A percentile compares a stretch with the other conserved stretches of the same genome.
Conservation (phyloP, 805 yeast species). For the Ogataea nitratoaversa region DNA sequence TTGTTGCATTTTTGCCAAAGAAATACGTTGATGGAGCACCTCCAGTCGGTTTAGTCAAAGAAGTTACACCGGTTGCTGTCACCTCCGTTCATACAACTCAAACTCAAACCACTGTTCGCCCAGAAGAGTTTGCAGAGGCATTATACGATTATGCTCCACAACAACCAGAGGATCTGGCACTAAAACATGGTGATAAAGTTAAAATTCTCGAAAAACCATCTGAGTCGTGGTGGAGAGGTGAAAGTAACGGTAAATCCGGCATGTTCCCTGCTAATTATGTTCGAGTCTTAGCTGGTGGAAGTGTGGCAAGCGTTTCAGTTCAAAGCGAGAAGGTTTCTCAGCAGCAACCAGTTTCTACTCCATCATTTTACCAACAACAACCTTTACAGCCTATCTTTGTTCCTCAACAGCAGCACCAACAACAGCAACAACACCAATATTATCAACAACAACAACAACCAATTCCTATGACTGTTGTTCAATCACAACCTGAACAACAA, state of each 20-base stretch:
- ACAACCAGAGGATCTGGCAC: slow-evolving; percentile 67
- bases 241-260: slow-evolving; percentile 55
- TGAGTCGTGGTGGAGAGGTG: slow-evolving; percentile 91
- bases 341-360: slow-evolving; percentile 3
- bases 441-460: slow-evolving; percentile 17
- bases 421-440: slow-evolving; percentile 17
- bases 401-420: slow-evolving; percentile 1
- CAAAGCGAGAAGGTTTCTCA: slow-evolving; percentile 3
- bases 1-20: slow-evolving; percentile 51
- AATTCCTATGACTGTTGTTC: slow-evolving; percentile 19
- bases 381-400: slow-evolving; percentile 10
- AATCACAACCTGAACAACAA: slow-evolving; percentile 14
- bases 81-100: slow-evolving; percentile 1
- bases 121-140: slow-evolving; percentile 52
- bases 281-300: slow-evolving; percentile 28
- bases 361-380: slow-evolving; percentile 18
- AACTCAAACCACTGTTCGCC: slow-evolving; percentile 2
- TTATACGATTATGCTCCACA: slow-evolving; percentile 71
- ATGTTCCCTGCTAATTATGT: slow-evolving; percentile 92
- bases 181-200: slow-evolving; percentile 65
- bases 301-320: slow-evolving; percentile 14
- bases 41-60: slow-evolving; percentile 27
- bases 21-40: slow-evolving; percentile 45
- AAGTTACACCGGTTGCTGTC: slow-evolving; percentile 10
- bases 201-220: slow-evolving; percentile 70